Percentiles rank a stretch among this genome's conserved stretches.
phyloP scores from a whole-genome alignment of 2,329 filamentous ascomycete species.

The Lachnellula arida region DNA sequence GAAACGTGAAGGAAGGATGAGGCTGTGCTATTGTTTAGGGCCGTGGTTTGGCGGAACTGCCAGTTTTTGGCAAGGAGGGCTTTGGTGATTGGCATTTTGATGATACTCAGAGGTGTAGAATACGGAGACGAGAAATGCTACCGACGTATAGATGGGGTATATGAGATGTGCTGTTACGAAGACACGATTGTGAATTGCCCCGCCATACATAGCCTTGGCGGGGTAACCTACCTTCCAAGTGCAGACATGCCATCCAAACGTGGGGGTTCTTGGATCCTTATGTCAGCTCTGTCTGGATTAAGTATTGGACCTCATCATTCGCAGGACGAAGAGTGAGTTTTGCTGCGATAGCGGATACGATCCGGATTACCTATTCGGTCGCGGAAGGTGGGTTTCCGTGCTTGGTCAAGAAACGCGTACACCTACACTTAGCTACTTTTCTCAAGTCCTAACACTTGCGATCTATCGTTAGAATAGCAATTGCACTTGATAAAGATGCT shows the following conservation, averaged over 20 bases:
- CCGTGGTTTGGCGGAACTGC: conserved; percentile 51
- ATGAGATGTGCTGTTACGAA: not conserved
- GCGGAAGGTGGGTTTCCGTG: too few species aligned
- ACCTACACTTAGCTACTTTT: too few species aligned
- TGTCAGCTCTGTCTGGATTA: not conserved
- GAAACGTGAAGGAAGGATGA: conserved; percentile 19
- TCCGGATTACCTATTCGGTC: too few species aligned
- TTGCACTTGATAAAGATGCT: too few species aligned
- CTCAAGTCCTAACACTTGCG: too few species aligned
- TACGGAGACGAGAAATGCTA: not conserved
- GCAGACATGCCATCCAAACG: not conserved
- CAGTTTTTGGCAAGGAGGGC: conserved; percentile 50
- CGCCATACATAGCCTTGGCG: not conserved
- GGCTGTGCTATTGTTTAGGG: conserved; percentile 12
- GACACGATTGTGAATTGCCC: not conserved
- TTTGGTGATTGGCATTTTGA: conserved; percentile 9
- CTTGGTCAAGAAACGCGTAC: too few species aligned
- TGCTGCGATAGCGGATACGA: too few species aligned
- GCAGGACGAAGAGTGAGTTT: too few species aligned
- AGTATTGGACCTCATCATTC: too few species aligned
- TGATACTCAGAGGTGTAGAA: not conserved
- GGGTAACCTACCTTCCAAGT: not conserved
- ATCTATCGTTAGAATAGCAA: too few species aligned
- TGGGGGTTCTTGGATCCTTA: not conserved
- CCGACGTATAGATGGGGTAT: not conserved